These are phyloP conservation scores for Xylaria grammica DNA, from an alignment of 495 filamentous ascomycete genomes.

Conservation along the genomic window DNA sequence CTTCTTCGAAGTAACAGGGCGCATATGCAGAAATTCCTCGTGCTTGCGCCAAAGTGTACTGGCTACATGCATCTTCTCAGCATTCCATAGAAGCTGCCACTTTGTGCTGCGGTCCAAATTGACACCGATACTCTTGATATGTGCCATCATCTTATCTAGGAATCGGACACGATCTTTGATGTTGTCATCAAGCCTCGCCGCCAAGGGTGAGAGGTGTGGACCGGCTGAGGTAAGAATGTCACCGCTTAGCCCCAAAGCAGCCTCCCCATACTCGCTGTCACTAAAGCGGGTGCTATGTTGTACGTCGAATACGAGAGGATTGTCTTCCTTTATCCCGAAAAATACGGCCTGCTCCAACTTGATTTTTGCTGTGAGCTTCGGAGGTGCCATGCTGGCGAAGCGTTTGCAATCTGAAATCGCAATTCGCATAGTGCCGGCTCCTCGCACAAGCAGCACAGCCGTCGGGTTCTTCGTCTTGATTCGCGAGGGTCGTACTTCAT, in stretches of 20 bases:
- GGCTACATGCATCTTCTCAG: constrained; percentile 89
- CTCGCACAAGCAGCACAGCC: constrained; percentile 74
- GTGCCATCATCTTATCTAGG: constrained; percentile 70
- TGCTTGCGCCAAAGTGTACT: constrained; percentile 78
- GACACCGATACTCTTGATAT: constrained; percentile 61
- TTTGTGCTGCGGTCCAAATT: constrained; percentile 64
- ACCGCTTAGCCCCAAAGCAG: constrained; percentile 77
- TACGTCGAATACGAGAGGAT: constrained; percentile 77
- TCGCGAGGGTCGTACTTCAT: constrained; percentile 52
- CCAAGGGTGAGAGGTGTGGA: constrained; percentile 69
- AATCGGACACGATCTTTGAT: constrained; percentile 71
- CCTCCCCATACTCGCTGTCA: constrained; percentile 71
- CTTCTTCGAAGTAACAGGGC: constrained; percentile 51
- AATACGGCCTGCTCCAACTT: constrained; percentile 96
- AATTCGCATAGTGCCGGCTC: constrained; percentile 80
- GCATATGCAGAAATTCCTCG: constrained; percentile 59
- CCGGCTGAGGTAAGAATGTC: constrained; percentile 80
- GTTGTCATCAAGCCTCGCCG: constrained; percentile 80
- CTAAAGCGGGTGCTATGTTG: constrained; percentile 67
- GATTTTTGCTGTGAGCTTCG: constrained; percentile 73
- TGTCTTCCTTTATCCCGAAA: constrained; percentile 78
- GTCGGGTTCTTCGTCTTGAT: constrained; percentile 64
- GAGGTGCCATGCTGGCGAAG: constrained; percentile 53
- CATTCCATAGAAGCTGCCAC: constrained; percentile 87
- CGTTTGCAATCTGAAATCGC: constrained; percentile 59